Evolutionary conservation across 2,329 filamentous ascomycete genomes (phyloP).

Genomic region (Emericellopsis atlantica): DNA sequence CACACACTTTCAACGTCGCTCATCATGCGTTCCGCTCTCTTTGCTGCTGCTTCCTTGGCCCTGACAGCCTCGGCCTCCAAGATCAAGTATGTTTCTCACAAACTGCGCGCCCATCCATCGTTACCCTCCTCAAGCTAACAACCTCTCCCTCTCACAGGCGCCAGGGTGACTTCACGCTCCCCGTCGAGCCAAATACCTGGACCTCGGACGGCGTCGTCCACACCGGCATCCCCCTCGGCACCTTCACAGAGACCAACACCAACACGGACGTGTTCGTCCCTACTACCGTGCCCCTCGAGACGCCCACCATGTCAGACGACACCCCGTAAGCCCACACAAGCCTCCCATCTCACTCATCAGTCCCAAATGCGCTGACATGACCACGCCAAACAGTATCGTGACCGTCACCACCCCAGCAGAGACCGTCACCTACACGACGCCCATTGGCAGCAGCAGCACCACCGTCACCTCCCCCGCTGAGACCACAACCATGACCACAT

Average conservation of each 20-base stretch:
- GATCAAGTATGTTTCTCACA: neutral
- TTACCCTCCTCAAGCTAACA: neutral
- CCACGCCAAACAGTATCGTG: neutral
- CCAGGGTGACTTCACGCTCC: neutral
- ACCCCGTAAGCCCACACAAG: neutral
- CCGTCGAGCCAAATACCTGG: neutral
- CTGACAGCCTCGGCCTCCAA: conserved; percentile 1
- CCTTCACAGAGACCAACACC: conserved; percentile 1
- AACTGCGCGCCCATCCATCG: neutral
- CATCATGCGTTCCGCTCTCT: conserved; percentile 1
- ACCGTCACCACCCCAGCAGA: neutral
- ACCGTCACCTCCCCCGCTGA: neutral
- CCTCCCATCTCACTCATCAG: no score
- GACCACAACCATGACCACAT: neutral
- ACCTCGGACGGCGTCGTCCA: neutral
- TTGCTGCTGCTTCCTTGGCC: neutral
- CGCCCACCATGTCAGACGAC: neutral
- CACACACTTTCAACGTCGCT: neutral
- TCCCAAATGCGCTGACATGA: no score
- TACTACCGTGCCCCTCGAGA: neutral
- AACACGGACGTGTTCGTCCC: neutral
- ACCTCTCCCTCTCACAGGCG: neutral
- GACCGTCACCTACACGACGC: no score
- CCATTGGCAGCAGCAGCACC: neutral
- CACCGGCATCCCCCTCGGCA: neutral